Conservation (phyloP, 192 early-diverging fungal genomes). For the Chytriomyces sp. region DNA sequence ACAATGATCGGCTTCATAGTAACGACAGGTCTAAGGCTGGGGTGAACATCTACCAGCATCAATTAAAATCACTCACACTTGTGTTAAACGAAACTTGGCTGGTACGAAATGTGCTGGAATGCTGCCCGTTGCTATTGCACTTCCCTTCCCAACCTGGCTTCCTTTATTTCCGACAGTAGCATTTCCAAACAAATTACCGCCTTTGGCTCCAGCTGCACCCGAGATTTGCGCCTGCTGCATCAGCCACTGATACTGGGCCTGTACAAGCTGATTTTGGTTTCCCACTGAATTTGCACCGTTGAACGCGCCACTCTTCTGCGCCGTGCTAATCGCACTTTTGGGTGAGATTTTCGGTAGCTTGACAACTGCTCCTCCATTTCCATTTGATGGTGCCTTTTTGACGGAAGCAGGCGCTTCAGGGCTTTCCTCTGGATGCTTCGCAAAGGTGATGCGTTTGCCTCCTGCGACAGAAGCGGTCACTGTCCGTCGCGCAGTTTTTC, state of each 20-base stretch:
- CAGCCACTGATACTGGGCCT: constrained; percentile 21
- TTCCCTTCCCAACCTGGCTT: background rate
- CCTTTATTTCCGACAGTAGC: background rate
- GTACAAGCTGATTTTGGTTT: constrained; percentile 4
- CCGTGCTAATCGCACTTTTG: background rate
- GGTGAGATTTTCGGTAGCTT: background rate
- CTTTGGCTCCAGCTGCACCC: background rate
- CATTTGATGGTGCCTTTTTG: too few relatives aligned
- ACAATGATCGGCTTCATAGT: constrained; percentile 16
- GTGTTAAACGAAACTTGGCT: constrained; percentile 5
- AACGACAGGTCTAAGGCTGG: background rate
- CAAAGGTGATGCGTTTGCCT: too few relatives aligned
- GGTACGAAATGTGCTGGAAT: background rate
- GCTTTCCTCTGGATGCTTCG: too few relatives aligned
- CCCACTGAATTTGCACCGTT: background rate
- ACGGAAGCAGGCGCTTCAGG: too few relatives aligned
- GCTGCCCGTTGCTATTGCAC: background rate
- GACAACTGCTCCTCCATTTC: background rate
- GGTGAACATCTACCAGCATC: background rate
- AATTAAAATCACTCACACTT: constrained; percentile 6
- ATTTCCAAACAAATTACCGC: background rate
- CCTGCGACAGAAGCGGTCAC: too few relatives aligned
- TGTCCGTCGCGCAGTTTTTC: too few relatives aligned
- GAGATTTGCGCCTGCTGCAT: background rate
- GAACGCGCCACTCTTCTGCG: background rate